Conservation (phyloP, 2,329 filamentous ascomycete genomes). For the Aspergillus latus region DNA sequence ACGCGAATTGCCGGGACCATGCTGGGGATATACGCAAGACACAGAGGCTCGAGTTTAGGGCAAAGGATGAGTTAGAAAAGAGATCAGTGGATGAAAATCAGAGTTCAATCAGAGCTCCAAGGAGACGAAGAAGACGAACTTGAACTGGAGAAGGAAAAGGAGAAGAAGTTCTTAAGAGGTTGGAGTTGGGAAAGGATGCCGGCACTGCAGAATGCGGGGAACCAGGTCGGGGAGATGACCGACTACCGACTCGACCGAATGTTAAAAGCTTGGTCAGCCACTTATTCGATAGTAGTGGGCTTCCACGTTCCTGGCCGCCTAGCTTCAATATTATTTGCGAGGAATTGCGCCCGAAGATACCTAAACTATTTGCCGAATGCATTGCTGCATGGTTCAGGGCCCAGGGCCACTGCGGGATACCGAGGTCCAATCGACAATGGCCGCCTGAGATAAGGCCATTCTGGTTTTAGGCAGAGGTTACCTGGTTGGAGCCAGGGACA, state of each 20-base stretch:
- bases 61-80: neutral
- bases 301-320: neutral
- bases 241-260: neutral
- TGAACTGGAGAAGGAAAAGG: neutral
- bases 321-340: neutral
- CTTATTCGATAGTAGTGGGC: neutral
- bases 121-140: too few relatives aligned
- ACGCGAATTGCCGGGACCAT: constrained; percentile 47
- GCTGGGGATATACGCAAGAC: neutral
- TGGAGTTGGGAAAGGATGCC: constrained; percentile 8
- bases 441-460: neutral
- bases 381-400: neutral
- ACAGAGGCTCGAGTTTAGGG: neutral
- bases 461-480: neutral
- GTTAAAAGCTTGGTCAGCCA: neutral
- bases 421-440: neutral
- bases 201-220: constrained; percentile 6
- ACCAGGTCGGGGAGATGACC: constrained; percentile 10
- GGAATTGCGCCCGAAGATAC: neutral
- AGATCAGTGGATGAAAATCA: neutral
- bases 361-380: neutral
- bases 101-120: too few relatives aligned
- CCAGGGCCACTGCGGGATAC: neutral
- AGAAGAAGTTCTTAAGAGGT: neutral
- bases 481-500: too few relatives aligned